phyloP scores from a whole-genome alignment of 164 flowering plant genomes.

The Vitis riparia region DNA sequence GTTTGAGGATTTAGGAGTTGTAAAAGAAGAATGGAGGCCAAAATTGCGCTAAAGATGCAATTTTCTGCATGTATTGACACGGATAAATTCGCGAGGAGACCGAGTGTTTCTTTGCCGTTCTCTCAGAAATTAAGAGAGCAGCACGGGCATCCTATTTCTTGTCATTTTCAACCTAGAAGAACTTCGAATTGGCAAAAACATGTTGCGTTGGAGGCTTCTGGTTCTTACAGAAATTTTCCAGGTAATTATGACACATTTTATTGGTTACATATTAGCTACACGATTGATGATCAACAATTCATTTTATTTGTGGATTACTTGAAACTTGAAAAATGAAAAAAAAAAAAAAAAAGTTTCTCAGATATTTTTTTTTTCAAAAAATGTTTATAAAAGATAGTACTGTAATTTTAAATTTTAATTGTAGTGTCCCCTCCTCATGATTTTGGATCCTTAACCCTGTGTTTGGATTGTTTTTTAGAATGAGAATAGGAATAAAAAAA shows the following conservation, averaged over 20 bases:
- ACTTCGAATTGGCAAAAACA: constrained; percentile 14
- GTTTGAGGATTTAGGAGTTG: not conserved
- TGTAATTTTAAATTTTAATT: too few relatives aligned
- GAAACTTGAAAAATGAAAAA: too few relatives aligned
- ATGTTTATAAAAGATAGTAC: too few relatives aligned
- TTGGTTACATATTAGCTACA: not conserved
- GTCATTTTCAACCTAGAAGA: constrained; percentile 17
- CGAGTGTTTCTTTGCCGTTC: constrained; percentile 27
- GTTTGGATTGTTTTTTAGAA: too few relatives aligned
- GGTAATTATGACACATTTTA: constrained; percentile 31
- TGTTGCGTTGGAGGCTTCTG: constrained; percentile 36
- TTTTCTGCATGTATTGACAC: constrained; percentile 27
- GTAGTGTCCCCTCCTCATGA: too few relatives aligned
- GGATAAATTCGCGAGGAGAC: constrained; percentile 26
- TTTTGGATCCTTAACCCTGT: too few relatives aligned
- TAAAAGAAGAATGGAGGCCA: constrained; percentile 39
- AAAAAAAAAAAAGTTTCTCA: too few relatives aligned
- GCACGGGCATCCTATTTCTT: constrained; percentile 17
- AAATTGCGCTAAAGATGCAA: constrained; percentile 28
- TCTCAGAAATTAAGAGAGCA: constrained; percentile 14
- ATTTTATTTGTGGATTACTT: too few relatives aligned
- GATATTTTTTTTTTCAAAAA: too few relatives aligned
- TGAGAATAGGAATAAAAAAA: too few relatives aligned
- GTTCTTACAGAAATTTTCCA: constrained; percentile 46
- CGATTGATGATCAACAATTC: too few relatives aligned